Base-by-base conservation (phyloP, 1,284 basidiomycete species). In the Cutaneotrichosporon mucoides region DNA sequence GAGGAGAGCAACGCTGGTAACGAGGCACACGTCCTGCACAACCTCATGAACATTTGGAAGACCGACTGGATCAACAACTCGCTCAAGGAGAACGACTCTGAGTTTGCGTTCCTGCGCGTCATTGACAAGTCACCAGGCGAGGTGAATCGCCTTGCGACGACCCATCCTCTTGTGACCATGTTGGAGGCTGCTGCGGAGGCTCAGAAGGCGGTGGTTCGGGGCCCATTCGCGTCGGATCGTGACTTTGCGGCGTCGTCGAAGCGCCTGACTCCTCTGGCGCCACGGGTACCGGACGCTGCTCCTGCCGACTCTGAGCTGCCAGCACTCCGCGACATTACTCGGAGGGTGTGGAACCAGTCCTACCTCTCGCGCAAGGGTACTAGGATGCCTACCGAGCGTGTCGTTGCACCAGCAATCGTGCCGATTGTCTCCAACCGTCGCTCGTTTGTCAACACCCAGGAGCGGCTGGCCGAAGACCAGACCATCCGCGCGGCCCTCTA, bases 31-130 rank as follows among this genome's bases (percentile, higher is more conserved):
- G 84, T 85, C 58, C 73, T 93, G 53, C 79, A 82, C 60, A 88
- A 86, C 63, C 79, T 95, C 63, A 85, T 94, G 81, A 94, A 89
- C 73, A 94, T 99, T 60, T 99, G 96, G 95, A 84, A 86, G 0
- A 83, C 87, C 0, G 88, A 90, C 62, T 85, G 88, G 83, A 86
- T 97, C 50, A 81, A 88, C 66, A 80, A 79, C 46, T 90, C 90
- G n/a, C 71, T 89, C 38, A 82, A 85, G 52, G 79, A 86, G 55
- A 81, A 84, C 66, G 78, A 70, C 34, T 80, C 79, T 16, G 56
- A 77, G 0, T 97, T 92, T 70, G 85, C 88, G 1, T 93, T 94
- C 75, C 79, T 94, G 62, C 85, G 84, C 49, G 80, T 95, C 55
- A 75, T 90, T 56, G 83, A 84, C 55, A 73, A 84, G 43, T 80